Conservation (phyloP, 768 basidiomycete genomes). For the Tylopilus sp. region DNA sequence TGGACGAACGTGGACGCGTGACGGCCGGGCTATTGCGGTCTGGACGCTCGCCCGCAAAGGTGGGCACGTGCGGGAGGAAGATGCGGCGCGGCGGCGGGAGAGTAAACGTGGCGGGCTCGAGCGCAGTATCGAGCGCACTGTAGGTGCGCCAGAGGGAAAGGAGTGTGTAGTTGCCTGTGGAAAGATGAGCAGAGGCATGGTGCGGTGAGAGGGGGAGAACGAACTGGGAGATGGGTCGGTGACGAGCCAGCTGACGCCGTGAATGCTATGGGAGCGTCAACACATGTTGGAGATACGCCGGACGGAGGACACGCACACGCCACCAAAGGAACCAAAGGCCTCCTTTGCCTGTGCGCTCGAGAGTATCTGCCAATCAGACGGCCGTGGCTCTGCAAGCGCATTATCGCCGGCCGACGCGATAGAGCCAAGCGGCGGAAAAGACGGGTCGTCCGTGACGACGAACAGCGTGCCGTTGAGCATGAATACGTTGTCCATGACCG, state of each 20-base stretch:
- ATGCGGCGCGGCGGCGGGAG: constrained; percentile 70
- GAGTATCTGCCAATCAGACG: constrained; percentile 59
- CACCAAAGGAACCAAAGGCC: constrained; percentile 50
- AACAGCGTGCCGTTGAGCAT: constrained; percentile 70
- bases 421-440: constrained; percentile 52
- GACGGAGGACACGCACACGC: constrained; percentile 40
- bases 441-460: constrained; percentile 65
- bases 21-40: constrained; percentile 34
- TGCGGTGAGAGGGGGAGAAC: constrained; percentile 19
- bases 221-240: constrained; percentile 49
- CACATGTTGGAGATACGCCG: not conserved
- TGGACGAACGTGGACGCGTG: constrained; percentile 44
- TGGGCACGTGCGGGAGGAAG: constrained; percentile 66
- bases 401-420: constrained; percentile 43
- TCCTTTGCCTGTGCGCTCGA: constrained; percentile 46
- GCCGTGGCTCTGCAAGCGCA: constrained; percentile 38
- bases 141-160: constrained; percentile 78
- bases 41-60: constrained; percentile 45
- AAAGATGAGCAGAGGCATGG: not conserved
- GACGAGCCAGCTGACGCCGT: constrained; percentile 68
- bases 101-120: constrained; percentile 44
- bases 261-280: constrained; percentile 41
- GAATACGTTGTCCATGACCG: constrained; percentile 79
- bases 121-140: constrained; percentile 52
- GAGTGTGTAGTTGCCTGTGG: constrained; percentile 61